Base-by-base conservation (phyloP, 1,139 yeast species). In the Zygosaccharomyces pseudobailii region DNA sequence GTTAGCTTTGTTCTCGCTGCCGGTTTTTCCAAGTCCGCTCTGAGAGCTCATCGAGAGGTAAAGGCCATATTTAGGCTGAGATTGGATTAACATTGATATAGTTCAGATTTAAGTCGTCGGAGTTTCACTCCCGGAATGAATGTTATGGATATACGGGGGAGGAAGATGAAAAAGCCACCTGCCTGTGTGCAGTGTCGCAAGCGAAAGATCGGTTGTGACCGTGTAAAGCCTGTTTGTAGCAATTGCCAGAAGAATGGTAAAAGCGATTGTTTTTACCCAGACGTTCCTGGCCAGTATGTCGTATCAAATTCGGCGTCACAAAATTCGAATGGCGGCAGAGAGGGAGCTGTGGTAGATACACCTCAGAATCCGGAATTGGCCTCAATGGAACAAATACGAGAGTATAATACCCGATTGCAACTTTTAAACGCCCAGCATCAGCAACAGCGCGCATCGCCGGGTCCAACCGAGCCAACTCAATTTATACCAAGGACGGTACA, bases 181-280 rank as follows among this genome's bases (percentile, higher is more conserved):
- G 67, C 78, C 3, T 75, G 80, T 55, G 70, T 71, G 42, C 74
- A 74, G 43, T 75, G 80, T 48, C 66, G 79, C 42, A 66, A 73
- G 44, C 63, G 78, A 42, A 75, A 75, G 59, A 75, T 74, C 39
- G 80, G 80, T 50, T 80, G 85, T 59, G 84, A 79, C 59, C 81
- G 80, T 55, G 65, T 69, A 0, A 77, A 75, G 55, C 85, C 85
- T 1, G 53, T 56, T 13, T 80, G 85, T 61, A 66, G 68, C 25
- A 79, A 78, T 59, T 80, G 85, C 59, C 38, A 65, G 13, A 72
- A 68, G 38, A 68, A 75, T 30, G 57, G 58, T 5, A 59, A 57
- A 36, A 45, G 47, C 20, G 59, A 60, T 23, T 60, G 66, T 48
- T 55, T 57, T 30, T 63, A 55, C 42, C 67, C 67, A 2, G 62